Evolutionary conservation across 306 rosid genomes (phyloP), one percentile per base, ranked within the genome.

Genomic region (Senna tora): DNA sequence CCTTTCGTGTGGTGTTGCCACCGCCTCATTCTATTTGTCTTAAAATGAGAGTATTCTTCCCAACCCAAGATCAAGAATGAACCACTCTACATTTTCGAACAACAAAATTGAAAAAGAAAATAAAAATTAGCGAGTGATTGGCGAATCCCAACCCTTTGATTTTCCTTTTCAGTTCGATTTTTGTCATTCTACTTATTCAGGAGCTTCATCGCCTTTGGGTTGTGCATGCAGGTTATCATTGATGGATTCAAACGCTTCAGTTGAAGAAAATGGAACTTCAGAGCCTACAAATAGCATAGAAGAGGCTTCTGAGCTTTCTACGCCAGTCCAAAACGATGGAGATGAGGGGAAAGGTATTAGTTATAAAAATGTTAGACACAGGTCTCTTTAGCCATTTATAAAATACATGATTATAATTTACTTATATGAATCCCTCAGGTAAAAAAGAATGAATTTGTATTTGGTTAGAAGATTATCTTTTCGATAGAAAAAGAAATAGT

Each of bases 321-420:
- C 69, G 12, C 47, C 87, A 14, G 45, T 84, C 20, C 77, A 68
- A 58, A 79, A 80, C 20, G 88, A 78, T 28, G 89, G 81, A 14
- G 92, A 81, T 63, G 92, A 81, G 7, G 75, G 69, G 43, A 90
- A 82, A 88, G 96, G 96, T 90, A 66, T 39, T 67, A n/a, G 33
- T 4, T 20, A 32, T 47, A 43, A 30, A 9, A 36, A 38, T 61
- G 14, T 56, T 9, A 72, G 5, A 12, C 16, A 1, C 8, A 21
- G 53, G 32, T 2, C 12, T 64, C 32, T 58, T 30, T 21, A 41
- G 21, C 15, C 49, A 15, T 17, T 33, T 6, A 4, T 5, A 0
- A 15, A 39, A 43, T 52, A 36, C 22, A 11, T 13, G 50, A 60
- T 20, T 33, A 28, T 9, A 55, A 13, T 57, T 25, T 36, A 61